Evolutionary conservation across 2,329 filamentous ascomycete genomes (phyloP).

Genomic region (Septoria linicola): DNA sequence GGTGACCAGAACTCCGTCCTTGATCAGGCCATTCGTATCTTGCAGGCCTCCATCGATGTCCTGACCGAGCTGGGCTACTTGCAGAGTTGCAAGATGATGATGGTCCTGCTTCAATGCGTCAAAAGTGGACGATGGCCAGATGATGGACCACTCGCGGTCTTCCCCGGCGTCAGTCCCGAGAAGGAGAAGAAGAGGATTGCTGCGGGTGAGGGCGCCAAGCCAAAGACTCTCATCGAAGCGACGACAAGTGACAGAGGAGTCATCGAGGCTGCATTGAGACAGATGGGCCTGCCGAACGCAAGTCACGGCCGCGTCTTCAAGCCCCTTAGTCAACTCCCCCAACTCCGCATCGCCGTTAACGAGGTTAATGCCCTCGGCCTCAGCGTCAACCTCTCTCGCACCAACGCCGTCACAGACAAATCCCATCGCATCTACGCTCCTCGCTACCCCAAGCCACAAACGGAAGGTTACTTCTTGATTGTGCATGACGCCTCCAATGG

Average conservation of each 20-base stretch:
- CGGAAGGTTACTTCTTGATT: slow-evolving; percentile 87
- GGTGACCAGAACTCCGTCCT: slow-evolving; percentile 86
- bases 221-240: slow-evolving; percentile 42
- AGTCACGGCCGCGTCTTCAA: slow-evolving; percentile 55
- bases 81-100: slow-evolving; percentile 76
- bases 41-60: slow-evolving; percentile 92
- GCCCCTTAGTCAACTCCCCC: slow-evolving; percentile 65
- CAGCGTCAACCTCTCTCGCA: slow-evolving; percentile 62
- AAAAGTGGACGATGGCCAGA: slow-evolving; percentile 90
- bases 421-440: slow-evolving; percentile 82
- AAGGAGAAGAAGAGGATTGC: slow-evolving; percentile 45
- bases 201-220: slow-evolving; percentile 35
- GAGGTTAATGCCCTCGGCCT: slow-evolving; percentile 63
- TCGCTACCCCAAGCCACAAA: slow-evolving; percentile 89
- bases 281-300: slow-evolving; percentile 51
- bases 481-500: slow-evolving; percentile 66
- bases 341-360: slow-evolving; percentile 62
- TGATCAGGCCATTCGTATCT: slow-evolving; percentile 94
- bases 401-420: slow-evolving; percentile 63
- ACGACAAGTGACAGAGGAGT: slow-evolving; percentile 36
- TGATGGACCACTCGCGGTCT: slow-evolving; percentile 73
- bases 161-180: slow-evolving; percentile 65
- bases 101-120: slow-evolving; percentile 82
- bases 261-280: slow-evolving; percentile 44
- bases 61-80: slow-evolving; percentile 84